phyloP scores from a whole-genome alignment of 1,284 basidiomycete species.

The Irpex rosettiformis region DNA sequence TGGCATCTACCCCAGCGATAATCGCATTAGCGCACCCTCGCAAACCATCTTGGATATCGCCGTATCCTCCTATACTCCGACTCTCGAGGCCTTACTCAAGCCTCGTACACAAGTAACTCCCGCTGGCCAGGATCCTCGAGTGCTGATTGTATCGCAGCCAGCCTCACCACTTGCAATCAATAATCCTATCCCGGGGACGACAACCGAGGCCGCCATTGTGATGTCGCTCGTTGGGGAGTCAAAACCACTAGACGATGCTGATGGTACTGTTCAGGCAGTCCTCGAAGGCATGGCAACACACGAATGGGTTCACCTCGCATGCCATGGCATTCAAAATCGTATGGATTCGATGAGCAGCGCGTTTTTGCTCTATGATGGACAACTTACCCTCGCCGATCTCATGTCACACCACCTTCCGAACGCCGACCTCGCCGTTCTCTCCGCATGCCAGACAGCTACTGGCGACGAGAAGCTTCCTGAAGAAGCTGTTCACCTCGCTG shows the following conservation, averaged over 20 bases:
- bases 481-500: background rate
- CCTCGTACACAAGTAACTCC: background rate
- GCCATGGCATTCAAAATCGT: conserved; percentile 17
- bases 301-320: conserved; percentile 20
- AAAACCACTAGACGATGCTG: background rate
- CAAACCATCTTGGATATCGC: background rate
- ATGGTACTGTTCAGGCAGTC: conserved; percentile 6
- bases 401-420: background rate
- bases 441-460: background rate
- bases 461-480: background rate
- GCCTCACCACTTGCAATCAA: background rate
- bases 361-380: conserved; percentile 15
- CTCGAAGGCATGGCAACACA: conserved; percentile 8
- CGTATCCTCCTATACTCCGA: background rate
- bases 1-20: background rate
- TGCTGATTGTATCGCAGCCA: background rate
- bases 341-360: conserved; percentile 13
- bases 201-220: background rate
- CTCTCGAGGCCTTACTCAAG: background rate
- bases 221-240: background rate
- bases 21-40: background rate
- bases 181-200: background rate
- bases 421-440: background rate
- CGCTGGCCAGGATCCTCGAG: background rate
- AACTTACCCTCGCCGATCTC: conserved; percentile 14